Evolutionary conservation across 306 rosid species (phyloP).

Genomic region (Parietaria judaica): DNA sequence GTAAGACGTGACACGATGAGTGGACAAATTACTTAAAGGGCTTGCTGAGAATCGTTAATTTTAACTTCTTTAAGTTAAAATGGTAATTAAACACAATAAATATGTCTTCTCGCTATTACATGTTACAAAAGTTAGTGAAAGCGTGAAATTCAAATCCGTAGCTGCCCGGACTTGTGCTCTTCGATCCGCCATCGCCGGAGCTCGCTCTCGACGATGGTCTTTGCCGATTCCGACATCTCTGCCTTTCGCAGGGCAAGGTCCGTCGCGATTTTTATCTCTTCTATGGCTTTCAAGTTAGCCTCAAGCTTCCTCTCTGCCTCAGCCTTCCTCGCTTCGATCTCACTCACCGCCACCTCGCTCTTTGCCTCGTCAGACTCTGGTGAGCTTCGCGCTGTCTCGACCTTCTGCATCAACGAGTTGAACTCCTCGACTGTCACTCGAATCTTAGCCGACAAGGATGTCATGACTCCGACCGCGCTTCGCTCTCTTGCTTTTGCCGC

Average conservation of each 20-base stretch:
- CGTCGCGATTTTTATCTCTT: constrained; percentile 55
- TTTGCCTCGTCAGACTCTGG: constrained; percentile 46
- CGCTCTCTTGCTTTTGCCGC: constrained; percentile 54
- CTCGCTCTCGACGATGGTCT: constrained; percentile 45
- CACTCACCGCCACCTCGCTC: constrained; percentile 31
- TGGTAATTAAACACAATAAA: constrained; percentile 5
- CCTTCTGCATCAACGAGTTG: constrained; percentile 40
- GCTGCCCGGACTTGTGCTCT: constrained; percentile 25
- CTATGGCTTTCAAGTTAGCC: constrained; percentile 51
- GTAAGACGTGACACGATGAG: constrained; percentile 25
- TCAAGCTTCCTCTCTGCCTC: constrained; percentile 48
- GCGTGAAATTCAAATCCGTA: not conserved
- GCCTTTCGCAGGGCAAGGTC: constrained; percentile 56
- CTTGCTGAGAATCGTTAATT: constrained; percentile 24
- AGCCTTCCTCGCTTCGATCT: constrained; percentile 30
- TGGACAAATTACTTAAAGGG: constrained; percentile 21
- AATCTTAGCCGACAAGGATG: constrained; percentile 36
- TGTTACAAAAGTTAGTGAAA: too few relatives aligned
- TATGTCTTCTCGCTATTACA: too few relatives aligned
- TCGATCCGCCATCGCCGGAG: constrained; percentile 41
- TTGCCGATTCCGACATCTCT: constrained; percentile 62
- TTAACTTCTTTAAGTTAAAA: not conserved
- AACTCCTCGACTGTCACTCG: constrained; percentile 38
- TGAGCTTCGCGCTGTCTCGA: constrained; percentile 32
- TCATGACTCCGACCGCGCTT: constrained; percentile 45